Evolutionary conservation across 768 basidiomycete species (phyloP).

Genomic region (Xanthoconium purpureum): DNA sequence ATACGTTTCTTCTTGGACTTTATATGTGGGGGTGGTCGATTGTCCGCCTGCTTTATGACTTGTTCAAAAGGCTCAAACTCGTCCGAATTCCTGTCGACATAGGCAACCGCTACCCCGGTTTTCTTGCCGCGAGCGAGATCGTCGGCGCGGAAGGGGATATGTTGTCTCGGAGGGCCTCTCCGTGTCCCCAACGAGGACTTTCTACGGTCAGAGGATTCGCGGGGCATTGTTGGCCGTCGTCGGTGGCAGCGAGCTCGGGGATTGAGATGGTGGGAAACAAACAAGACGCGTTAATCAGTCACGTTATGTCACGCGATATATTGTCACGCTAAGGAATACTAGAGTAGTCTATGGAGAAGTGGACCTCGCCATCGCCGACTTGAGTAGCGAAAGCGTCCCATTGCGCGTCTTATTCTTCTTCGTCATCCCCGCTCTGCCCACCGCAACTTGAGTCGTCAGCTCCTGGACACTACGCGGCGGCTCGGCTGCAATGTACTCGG

Average conservation of each 20-base stretch:
- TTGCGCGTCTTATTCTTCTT: background rate
- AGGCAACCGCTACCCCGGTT: slow-evolving; percentile 67
- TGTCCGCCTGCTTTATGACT: slow-evolving; percentile 66
- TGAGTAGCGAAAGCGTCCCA: slow-evolving; percentile 13
- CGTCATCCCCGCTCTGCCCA: slow-evolving; percentile 3
- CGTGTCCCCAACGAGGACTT: slow-evolving; percentile 44
- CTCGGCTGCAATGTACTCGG: slow-evolving; percentile 42
- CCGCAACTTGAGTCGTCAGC: slow-evolving; percentile 12
- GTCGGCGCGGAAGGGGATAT: slow-evolving; percentile 76
- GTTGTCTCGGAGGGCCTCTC: slow-evolving; percentile 59
- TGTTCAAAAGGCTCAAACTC: slow-evolving; percentile 83
- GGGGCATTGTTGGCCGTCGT: slow-evolving; percentile 24
- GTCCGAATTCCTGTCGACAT: slow-evolving; percentile 71
- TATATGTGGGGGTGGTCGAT: slow-evolving; percentile 56
- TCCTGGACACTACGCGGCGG: slow-evolving; percentile 21
- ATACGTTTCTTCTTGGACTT: slow-evolving; percentile 51
- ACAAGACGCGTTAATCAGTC: slow-evolving; percentile 28
- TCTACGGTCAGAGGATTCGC: slow-evolving; percentile 25
- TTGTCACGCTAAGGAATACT: slow-evolving; percentile 8
- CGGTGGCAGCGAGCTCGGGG: slow-evolving; percentile 12
- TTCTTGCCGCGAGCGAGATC: slow-evolving; percentile 77
- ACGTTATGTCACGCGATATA: slow-evolving; percentile 25
- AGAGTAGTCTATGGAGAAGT: background rate
- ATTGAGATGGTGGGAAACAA: slow-evolving; percentile 21
- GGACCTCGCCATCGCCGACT: slow-evolving; percentile 19